These are phyloP conservation scores for Exserohilum rostratum DNA, from an alignment of 2,329 filamentous ascomycete genomes.

Conservation along the genomic window DNA sequence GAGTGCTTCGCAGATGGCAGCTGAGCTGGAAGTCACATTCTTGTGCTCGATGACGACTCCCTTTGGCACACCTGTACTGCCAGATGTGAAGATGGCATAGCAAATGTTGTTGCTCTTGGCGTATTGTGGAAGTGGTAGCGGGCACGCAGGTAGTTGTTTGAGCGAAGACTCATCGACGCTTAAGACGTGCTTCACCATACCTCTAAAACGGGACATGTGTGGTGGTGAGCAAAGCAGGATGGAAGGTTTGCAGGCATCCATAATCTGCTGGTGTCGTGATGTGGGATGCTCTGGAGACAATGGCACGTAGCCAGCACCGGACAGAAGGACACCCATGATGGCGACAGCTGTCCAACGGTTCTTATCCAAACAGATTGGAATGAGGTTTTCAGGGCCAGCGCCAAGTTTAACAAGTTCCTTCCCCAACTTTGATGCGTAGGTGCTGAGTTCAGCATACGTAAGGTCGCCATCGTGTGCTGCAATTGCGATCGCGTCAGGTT, in stretches of 20 bases:
- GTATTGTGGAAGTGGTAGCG: constrained; percentile 13
- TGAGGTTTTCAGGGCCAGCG: constrained; percentile 41
- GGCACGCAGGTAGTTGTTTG: constrained; percentile 17
- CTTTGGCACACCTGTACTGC: constrained; percentile 42
- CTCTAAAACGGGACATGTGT: constrained; percentile 28
- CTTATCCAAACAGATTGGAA: constrained; percentile 47
- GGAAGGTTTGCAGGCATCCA: constrained; percentile 34
- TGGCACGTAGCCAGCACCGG: constrained; percentile 43
- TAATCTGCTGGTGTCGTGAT: constrained; percentile 36
- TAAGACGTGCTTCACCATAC: constrained; percentile 26
- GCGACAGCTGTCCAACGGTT: constrained; percentile 46
- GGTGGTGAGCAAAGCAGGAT: constrained; percentile 37
- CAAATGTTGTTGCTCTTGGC: constrained; percentile 29
- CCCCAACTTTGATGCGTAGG: constrained; percentile 33
- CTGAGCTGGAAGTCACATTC: constrained; percentile 36
- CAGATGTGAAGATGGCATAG: constrained; percentile 44
- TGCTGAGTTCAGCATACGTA: constrained; percentile 34
- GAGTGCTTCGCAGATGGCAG: constrained; percentile 35
- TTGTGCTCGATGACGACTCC: constrained; percentile 41
- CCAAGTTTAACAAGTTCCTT: constrained; percentile 38
- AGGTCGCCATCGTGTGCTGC: constrained; percentile 40
- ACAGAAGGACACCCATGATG: constrained; percentile 45
- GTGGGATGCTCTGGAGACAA: constrained; percentile 35
- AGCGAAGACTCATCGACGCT: constrained; percentile 25
- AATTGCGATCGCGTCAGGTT: constrained; percentile 31